These are phyloP conservation scores for Saccharomyces kudriavzevii DNA, from an alignment of 805 yeast species.

Conservation along the genomic window DNA sequence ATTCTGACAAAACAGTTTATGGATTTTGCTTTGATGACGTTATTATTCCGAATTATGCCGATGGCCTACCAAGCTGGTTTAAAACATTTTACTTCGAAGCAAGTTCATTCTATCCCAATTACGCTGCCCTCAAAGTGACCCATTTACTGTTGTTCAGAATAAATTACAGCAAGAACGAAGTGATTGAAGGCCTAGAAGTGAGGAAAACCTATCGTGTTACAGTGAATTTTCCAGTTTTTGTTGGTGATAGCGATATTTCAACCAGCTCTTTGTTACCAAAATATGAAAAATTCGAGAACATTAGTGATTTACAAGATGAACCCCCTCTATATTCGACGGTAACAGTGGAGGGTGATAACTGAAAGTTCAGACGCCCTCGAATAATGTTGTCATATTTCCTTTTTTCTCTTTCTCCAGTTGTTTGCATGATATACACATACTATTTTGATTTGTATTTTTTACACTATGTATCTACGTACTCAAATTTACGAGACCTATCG, in stretches of 20 bases:
- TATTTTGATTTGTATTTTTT: not conserved
- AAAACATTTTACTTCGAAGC: not conserved
- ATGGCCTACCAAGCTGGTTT: not conserved
- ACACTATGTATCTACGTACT: not conserved
- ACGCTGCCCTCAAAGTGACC: not conserved
- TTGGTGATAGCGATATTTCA: not conserved
- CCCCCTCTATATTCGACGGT: not conserved
- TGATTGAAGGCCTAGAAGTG: not conserved
- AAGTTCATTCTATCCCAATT: not conserved
- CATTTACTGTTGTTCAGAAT: not conserved
- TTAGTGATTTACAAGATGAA: constrained; percentile 6
- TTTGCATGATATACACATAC: not conserved
- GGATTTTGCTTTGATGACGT: not conserved
- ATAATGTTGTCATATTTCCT: not conserved
- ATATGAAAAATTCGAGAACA: not conserved
- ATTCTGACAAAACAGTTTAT: not conserved
- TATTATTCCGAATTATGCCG: not conserved
- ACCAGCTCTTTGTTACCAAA: not conserved
- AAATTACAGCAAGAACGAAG: not conserved
- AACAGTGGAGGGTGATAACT: not conserved
- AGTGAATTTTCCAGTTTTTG: not conserved
- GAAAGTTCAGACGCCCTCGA: not conserved
- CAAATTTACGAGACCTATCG: not conserved
- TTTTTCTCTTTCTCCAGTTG: not conserved
- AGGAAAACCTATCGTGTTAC: not conserved